Evolutionary conservation across 1,284 basidiomycete genomes (phyloP), one percentile per base, ranked within the genome.

Genomic region (Rhodotorula glutinis): DNA sequence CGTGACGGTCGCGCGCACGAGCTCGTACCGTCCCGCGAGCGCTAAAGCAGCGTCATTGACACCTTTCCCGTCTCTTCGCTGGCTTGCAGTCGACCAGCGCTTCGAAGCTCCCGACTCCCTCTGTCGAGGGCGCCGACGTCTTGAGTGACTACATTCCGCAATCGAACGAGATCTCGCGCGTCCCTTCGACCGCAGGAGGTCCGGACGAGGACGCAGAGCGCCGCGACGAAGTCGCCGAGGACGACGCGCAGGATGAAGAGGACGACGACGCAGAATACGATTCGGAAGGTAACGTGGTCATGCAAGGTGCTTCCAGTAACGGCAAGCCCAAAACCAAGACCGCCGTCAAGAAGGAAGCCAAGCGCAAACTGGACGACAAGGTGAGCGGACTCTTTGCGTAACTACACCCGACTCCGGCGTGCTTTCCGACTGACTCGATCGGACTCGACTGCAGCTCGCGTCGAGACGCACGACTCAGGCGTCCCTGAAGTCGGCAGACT

Each of bases 401-500:
- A 11, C 33, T 38, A 11, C 33, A 5, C 33, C 11, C 33, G 33
- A 38, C n/a, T 38, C 33, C 33, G 11, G 7, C 11, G 16, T 27
- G 11, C 27, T n/a, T 8, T 8, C 2, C 25, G 27, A 8, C n/a
- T 23, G 0, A 43, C 38, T 11, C 5, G 8, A 33, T 8, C 3
- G 9, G 0, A 16, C 38, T 23, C 29, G 27, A 17, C 27, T 9
- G 5, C 59, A 73, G 71, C 63, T 71, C 51, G 60, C 66, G 2
- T 55, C 57, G 21, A 53, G 66, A 17, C 62, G 66, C 17, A 25
- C 53, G 33, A 58, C 54, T 29, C 69, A 73, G 53, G 62, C 64
- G 0, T 47, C 64, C 9, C 71, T 71, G 64, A 71, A 95, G 91
- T 84, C 92, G 43, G 82, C 90, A n/a, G 93, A 96, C 76, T 91